Evolutionary conservation across 371 early-diverging fungal species (phyloP).

Genomic region (Lichtheimia hyalospora): DNA sequence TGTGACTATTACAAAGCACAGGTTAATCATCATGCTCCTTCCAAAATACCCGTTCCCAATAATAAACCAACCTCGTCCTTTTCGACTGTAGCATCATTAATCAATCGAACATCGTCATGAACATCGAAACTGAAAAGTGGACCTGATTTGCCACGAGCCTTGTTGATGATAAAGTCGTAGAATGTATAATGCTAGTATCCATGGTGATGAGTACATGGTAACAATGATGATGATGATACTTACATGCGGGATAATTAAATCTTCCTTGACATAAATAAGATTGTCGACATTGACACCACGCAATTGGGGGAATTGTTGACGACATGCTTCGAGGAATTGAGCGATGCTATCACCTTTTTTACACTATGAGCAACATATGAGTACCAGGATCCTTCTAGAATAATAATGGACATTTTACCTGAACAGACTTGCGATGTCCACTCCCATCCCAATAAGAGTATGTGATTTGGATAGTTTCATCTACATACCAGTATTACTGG

Average conservation of each 20-base stretch:
- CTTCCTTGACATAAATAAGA: slow-evolving; percentile 92
- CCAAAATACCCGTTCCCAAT: not conserved
- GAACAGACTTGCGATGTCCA: slow-evolving; percentile 86
- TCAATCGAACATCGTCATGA: slow-evolving; percentile 89
- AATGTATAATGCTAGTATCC: slow-evolving; percentile 84
- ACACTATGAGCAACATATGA: slow-evolving; percentile 45
- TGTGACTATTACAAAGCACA: slow-evolving; percentile 63
- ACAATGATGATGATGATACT: slow-evolving; percentile 15
- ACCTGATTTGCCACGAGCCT: slow-evolving; percentile 94
- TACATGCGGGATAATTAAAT: slow-evolving; percentile 93
- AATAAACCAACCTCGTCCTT: slow-evolving; percentile 69
- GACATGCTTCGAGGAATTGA: slow-evolving; percentile 83
- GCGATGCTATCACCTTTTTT: slow-evolving; percentile 89
- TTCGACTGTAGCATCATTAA: slow-evolving; percentile 84
- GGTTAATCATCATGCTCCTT: not conserved
- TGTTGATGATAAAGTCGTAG: slow-evolving; percentile 95
- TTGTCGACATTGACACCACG: slow-evolving; percentile 85
- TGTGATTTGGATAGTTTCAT: slow-evolving; percentile 81
- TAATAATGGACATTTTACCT: slow-evolving; percentile 36
- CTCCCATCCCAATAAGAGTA: slow-evolving; percentile 96
- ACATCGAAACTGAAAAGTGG: slow-evolving; percentile 94
- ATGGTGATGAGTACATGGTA: not conserved
- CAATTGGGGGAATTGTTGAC: slow-evolving; percentile 79
- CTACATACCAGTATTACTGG: slow-evolving; percentile 26
- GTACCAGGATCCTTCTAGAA: too few species aligned